These are phyloP conservation scores for Pleurotus sapidus DNA, from an alignment of 768 basidiomycete genomes.

Conservation along the genomic window DNA sequence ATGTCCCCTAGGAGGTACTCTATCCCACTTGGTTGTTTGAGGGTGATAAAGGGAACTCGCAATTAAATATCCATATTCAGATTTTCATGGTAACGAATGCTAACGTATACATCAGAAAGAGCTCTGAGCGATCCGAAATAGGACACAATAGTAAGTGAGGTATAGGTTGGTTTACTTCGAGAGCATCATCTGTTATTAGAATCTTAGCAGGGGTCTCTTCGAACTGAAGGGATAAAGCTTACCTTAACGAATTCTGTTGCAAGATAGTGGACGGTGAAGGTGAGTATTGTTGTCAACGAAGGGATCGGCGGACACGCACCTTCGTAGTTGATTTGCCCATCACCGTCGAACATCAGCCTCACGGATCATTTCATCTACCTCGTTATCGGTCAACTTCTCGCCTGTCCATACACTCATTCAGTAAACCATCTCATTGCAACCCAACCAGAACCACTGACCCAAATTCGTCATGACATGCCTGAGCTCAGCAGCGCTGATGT, in stretches of 20 bases:
- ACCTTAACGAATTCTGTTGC: conserved; percentile 27
- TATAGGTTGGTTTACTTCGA: conserved; percentile 19
- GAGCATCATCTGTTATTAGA: conserved; percentile 26
- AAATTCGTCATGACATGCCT: conserved; percentile 25
- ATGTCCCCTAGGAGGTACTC: too few species aligned
- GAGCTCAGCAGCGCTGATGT: conserved; percentile 23
- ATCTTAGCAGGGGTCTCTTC: background rate
- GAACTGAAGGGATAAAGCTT: conserved; percentile 2
- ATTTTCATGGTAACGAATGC: conserved; percentile 1
- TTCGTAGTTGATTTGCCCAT: conserved; percentile 75
- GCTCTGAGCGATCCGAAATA: background rate
- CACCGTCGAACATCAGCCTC: conserved; percentile 78
- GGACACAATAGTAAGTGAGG: background rate
- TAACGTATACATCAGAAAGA: background rate
- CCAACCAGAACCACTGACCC: conserved; percentile 11
- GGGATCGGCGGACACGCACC: conserved; percentile 34
- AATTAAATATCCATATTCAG: background rate
- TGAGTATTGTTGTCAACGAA: background rate
- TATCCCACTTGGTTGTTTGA: too few species aligned
- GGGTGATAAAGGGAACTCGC: background rate
- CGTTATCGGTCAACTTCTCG: conserved; percentile 27
- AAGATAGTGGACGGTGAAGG: conserved; percentile 7
- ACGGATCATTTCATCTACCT: conserved; percentile 31
- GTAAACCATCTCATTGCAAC: background rate
- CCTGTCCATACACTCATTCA: conserved; percentile 13